Evolutionary conservation across 768 basidiomycete genomes (phyloP).

Genomic region (Amanita phalloides): DNA sequence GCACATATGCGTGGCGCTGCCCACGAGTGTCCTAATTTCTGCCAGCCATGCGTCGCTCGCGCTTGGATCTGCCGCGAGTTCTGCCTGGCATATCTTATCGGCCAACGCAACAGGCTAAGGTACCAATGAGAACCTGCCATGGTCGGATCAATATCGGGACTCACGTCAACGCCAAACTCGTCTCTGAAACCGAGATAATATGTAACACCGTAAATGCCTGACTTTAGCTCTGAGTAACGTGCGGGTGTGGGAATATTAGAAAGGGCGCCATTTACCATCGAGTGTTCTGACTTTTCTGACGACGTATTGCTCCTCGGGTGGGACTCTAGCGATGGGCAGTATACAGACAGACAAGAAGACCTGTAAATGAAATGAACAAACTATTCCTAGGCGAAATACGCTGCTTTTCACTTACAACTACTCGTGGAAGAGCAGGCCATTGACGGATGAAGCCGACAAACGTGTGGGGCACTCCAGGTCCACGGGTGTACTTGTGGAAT

Average conservation of each 20-base stretch:
- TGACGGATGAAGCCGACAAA: conserved; percentile 56
- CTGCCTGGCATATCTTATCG: conserved; percentile 37
- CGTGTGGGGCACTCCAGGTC: conserved; percentile 51
- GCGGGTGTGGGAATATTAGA: not conserved
- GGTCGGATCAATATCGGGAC: not conserved
- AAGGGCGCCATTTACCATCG: conserved; percentile 24
- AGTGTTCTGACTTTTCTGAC: conserved; percentile 47
- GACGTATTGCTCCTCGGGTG: conserved; percentile 38
- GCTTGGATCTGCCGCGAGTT: conserved; percentile 26
- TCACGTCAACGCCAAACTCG: conserved; percentile 36
- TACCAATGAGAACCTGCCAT: not conserved
- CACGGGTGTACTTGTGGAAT: conserved; percentile 46
- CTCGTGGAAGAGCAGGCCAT: conserved; percentile 58
- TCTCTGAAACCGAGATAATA: conserved; percentile 59
- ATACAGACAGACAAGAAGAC: conserved; percentile 56
- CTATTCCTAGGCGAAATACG: not conserved
- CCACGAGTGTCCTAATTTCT: conserved; percentile 30
- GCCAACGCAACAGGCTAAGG: conserved; percentile 33
- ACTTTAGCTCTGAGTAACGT: not conserved
- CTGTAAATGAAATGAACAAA: conserved; percentile 15
- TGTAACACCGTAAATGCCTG: conserved; percentile 52
- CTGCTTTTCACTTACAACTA: conserved; percentile 34
- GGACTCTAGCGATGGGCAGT: conserved; percentile 39
- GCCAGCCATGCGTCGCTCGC: conserved; percentile 19
- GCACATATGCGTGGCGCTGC: conserved; percentile 46